Base-by-base conservation (phyloP, 2,329 filamentous ascomycete species). In the Dactylellina parvicollis region DNA sequence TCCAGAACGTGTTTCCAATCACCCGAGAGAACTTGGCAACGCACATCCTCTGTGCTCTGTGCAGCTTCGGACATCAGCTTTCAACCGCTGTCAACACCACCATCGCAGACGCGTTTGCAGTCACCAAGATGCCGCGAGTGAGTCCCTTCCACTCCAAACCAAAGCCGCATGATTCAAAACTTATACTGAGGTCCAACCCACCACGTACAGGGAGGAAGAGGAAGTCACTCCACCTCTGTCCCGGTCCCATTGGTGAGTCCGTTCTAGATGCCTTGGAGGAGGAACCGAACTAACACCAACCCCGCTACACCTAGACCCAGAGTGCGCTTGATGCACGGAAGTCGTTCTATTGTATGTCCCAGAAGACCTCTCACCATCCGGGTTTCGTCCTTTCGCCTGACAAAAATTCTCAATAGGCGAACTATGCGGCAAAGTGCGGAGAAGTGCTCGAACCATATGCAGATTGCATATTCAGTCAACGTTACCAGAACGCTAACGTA, bases 281-380 rank as follows among this genome's bases (percentile, higher is more conserved):
- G 7, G 12, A 12, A 30, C 2, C 34, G 18, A 38, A 36, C 30
- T 62, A 24, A 52, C 18, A 18, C 49, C 8, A 16, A 54, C 4
- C 2, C 20, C 18, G 20, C 14, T 22, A 5, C 8, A n/a, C 3
- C 10, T 47, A 73, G 69, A 73, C 69, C 4, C 44, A 73, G 59
- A 73, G 69, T 47, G 69, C 69, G 10, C 69, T 73, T n/a, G 69
- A 73, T 44, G 69, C 69, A 14, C 61, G 69, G 22, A 73, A 73
- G 32, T 73, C 69, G 12, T 73, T 73, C 16, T 73, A 66, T 32
- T 73, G 69, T 73, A 56, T 2, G 42, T 16, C 8, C 12, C 18
- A 9, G 34, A 26, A 5, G 26, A 26, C 5, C 16, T 4, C 16
- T 28, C 22, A 8, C 24, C 22, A 1, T 32, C 9, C 28, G 4